Evolutionary conservation across 768 basidiomycete genomes (phyloP).

Genomic region (Neoboletus subvelutipes): DNA sequence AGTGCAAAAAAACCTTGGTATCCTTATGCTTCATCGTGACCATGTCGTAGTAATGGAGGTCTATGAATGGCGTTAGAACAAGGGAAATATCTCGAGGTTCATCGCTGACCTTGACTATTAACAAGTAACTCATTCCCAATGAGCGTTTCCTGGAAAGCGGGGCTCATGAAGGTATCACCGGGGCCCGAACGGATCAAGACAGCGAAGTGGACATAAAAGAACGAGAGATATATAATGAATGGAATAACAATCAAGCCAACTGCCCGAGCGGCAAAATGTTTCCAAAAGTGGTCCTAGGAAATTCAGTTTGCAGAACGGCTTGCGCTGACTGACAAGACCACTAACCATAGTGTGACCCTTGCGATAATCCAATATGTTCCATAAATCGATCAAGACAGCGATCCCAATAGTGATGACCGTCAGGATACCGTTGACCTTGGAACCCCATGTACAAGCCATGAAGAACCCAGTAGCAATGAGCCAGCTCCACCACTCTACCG

Average conservation of each 20-base stretch:
- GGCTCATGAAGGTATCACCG: conserved; percentile 97
- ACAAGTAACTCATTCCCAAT: conserved; percentile 88
- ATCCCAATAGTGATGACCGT: conserved; percentile 87
- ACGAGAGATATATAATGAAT: conserved; percentile 84
- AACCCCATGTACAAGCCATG: conserved; percentile 95
- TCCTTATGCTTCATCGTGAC: conserved; percentile 89
- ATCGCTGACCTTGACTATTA: conserved; percentile 78
- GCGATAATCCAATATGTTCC: conserved; percentile 87
- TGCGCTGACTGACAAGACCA: neutral
- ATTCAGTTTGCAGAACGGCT: neutral
- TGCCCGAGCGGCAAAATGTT: conserved; percentile 84
- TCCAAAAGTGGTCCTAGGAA: conserved; percentile 79
- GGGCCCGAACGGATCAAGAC: conserved; percentile 86
- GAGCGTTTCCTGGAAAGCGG: conserved; percentile 95
- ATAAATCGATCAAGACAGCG: conserved; percentile 90
- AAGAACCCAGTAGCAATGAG: conserved; percentile 84
- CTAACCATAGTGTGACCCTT: conserved; percentile 77
- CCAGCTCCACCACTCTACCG: conserved; percentile 94
- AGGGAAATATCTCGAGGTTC: neutral
- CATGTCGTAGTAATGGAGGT: conserved; percentile 90
- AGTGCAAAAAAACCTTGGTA: conserved; percentile 91
- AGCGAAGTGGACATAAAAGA: conserved; percentile 95
- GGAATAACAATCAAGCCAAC: conserved; percentile 87
- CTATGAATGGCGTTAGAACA: conserved; percentile 42
- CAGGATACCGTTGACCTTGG: conserved; percentile 96